These are phyloP conservation scores for Cryptococcus sp. DNA, from an alignment of 1,284 basidiomycete species.

Conservation along the genomic window DNA sequence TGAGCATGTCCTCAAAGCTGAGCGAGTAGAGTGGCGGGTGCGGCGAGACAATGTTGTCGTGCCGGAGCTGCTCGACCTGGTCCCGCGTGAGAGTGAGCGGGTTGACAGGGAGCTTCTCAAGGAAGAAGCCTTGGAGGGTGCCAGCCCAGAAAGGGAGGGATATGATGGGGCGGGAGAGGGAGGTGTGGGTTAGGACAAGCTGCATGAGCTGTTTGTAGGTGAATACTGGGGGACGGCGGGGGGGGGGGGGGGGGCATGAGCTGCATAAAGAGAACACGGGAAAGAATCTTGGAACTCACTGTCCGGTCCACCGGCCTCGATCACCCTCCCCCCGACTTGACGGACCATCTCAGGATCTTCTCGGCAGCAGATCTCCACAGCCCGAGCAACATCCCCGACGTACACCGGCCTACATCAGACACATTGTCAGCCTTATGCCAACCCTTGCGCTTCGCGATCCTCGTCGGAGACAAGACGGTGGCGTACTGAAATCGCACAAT, in stretches of 20 bases:
- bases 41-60: slow-evolving; percentile 58
- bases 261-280: not conserved
- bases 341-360: slow-evolving; percentile 48
- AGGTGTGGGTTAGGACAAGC: slow-evolving; percentile 58
- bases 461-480: not conserved
- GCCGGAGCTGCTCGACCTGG: slow-evolving; percentile 62
- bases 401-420: slow-evolving; percentile 55
- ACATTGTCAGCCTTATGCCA: not conserved
- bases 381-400: slow-evolving; percentile 61
- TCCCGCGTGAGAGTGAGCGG: slow-evolving; percentile 64
- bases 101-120: slow-evolving; percentile 62
- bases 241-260: too few relatives aligned
- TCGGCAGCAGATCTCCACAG: slow-evolving; percentile 60
- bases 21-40: slow-evolving; percentile 44
- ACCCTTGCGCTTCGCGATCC: too few relatives aligned
- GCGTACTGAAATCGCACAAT: slow-evolving; percentile 58
- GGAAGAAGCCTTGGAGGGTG: slow-evolving; percentile 58
- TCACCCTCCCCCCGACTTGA: slow-evolving; percentile 57
- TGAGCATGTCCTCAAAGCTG: slow-evolving; percentile 54
- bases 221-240: slow-evolving; percentile 60
- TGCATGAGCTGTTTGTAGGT: slow-evolving; percentile 65
- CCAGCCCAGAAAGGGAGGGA: slow-evolving; percentile 63
- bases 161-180: slow-evolving; percentile 57
- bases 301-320: slow-evolving; percentile 67
- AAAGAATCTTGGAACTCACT: slow-evolving; percentile 51